Evolutionary conservation across 1,284 basidiomycete species (phyloP).

Genomic region (Porodaedalea pini): DNA sequence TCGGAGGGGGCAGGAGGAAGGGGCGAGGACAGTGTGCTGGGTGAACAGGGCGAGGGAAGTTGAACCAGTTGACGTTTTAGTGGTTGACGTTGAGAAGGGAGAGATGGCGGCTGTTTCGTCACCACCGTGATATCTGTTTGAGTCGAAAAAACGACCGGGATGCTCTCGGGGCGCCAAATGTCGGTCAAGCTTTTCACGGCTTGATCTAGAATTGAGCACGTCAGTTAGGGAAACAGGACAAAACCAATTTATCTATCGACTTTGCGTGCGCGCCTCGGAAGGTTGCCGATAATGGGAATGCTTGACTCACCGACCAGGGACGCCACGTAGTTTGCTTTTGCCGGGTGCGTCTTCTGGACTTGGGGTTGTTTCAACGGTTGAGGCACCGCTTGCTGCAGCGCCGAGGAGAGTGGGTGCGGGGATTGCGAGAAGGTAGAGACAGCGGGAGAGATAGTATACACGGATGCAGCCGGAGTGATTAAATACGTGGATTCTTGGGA

Average conservation of each 20-base stretch:
- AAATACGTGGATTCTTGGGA: conserved; percentile 45
- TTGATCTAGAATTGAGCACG: conserved; percentile 51
- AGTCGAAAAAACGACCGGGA: conserved; percentile 56
- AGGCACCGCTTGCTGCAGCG: conserved; percentile 30
- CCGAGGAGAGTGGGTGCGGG: conserved; percentile 39
- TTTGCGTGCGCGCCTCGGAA: background rate
- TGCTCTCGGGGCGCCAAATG: conserved; percentile 71
- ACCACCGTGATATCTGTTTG: conserved; percentile 35
- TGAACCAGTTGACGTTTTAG: conserved; percentile 3
- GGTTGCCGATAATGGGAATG: conserved; percentile 1
- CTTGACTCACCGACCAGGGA: conserved; percentile 61
- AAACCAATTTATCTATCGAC: conserved; percentile 10
- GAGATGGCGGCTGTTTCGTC: conserved; percentile 24
- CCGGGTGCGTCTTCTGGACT: conserved; percentile 37
- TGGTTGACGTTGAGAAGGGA: conserved; percentile 22
- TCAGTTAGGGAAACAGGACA: conserved; percentile 13
- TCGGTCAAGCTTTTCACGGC: conserved; percentile 69
- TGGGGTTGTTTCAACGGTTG: conserved; percentile 34
- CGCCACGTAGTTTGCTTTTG: conserved; percentile 60
- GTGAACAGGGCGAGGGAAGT: background rate
- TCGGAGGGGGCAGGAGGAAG: conserved; percentile 32
- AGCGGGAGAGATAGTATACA: conserved; percentile 44
- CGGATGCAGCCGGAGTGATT: conserved; percentile 58
- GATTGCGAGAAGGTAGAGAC: conserved; percentile 30
- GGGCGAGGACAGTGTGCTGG: conserved; percentile 29